Base-by-base conservation (phyloP, 176 grass and related monocot genomes). In the Paspalum notatum region DNA sequence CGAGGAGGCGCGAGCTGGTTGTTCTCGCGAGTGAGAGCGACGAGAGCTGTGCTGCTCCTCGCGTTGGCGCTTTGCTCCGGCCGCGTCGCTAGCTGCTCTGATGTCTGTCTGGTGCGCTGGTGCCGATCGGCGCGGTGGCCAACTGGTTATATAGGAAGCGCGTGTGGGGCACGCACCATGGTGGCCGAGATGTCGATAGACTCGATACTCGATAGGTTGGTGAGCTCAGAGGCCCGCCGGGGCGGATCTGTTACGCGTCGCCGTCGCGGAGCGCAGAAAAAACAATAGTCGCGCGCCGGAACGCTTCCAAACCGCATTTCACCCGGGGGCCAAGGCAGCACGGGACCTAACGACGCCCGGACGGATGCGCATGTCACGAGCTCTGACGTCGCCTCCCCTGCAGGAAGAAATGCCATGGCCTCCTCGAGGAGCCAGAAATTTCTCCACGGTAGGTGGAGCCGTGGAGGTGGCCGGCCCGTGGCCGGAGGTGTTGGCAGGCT, bases 71-170 rank as follows among this genome's bases (percentile, higher is more conserved):
- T 47, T 6, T 9, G 47, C 47, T 52, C 54, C 39, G 1, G 62
- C 62, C 26, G 62, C 48, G n/a, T n/a, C 58, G 48, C 32, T 38
- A 10, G 18, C 2, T 32, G 2, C 32, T 32, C 32, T 32, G 32
- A 32, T 32, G 32, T 32, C 32, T 59, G 13, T 9, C 26, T 83
- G 68, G 26, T 54, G 15, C 2, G 47, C 3, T 80, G 56, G 46
- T 18, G 32, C 44, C 67, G 0, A 24, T 53, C 13, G 6, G 25
- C 17, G 16, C 18, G 22, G 11, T n/a, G 8, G 22, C 62, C 2
- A 15, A 46, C 24, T 3, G 66, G 7, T 88, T 83, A 86, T 88
- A 88, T 83, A 78, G 86, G 26, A 61, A 60, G 55, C 73, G 16
- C 72, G 17, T 11, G 20, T 32, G 32, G 32, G 32, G 9, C 60